A percentile compares a stretch with the other conserved stretches of the same genome.
Evolutionary conservation across 495 filamentous ascomycete genomes (phyloP).

Genomic region (Lasiosphaeris hirsuta): DNA sequence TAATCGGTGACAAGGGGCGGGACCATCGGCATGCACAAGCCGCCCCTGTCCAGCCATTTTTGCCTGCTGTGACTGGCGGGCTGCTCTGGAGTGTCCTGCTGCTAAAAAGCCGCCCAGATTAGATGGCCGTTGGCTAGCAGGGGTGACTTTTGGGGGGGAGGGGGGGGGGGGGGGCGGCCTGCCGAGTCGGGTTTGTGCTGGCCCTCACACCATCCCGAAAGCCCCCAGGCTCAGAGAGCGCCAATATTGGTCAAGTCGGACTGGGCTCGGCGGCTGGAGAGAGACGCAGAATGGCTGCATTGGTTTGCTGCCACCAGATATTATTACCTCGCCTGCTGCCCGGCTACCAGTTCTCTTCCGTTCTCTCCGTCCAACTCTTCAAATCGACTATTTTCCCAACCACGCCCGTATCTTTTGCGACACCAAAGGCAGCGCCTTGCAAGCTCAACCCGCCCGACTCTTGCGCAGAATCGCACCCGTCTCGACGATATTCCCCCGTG

Average conservation of each 20-base stretch:
- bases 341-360: constrained; percentile 5
- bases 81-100: constrained; percentile 13
- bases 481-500: neutral
- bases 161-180: constrained; percentile 10
- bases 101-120: constrained; percentile 28
- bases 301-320: constrained; percentile 21
- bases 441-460: neutral
- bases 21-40: constrained; percentile 30
- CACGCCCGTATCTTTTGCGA: neutral
- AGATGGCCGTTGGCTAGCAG: constrained; percentile 13
- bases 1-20: constrained; percentile 26
- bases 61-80: constrained; percentile 24
- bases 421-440: neutral
- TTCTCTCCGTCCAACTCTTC: constrained; percentile 9
- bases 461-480: neutral
- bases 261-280: constrained; percentile 30
- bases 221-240: constrained; percentile 7
- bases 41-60: constrained; percentile 18
- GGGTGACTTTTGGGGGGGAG: too few relatives aligned
- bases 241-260: constrained; percentile 22
- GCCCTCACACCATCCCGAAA: constrained; percentile 10
- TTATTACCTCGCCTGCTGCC: constrained; percentile 25
- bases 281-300: constrained; percentile 22
- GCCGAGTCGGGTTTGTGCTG: constrained; percentile 9
- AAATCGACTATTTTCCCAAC: neutral